phyloP scores from a whole-genome alignment of 495 filamentous ascomycete genomes.

The Hyaloscypha bicolor region DNA sequence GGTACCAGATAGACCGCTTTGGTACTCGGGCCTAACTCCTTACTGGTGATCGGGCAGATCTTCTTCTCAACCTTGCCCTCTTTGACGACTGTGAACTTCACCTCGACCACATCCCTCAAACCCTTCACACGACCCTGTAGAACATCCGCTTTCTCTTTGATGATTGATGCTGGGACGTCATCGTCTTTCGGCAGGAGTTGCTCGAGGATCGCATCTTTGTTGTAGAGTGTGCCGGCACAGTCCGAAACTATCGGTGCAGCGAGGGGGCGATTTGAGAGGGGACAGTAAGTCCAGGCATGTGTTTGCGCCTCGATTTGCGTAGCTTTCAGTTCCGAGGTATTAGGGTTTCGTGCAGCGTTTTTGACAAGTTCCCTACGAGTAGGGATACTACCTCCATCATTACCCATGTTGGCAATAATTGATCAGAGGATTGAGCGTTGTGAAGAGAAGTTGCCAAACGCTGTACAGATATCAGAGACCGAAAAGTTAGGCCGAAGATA shows the following conservation, averaged over 20 bases:
- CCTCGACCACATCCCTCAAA: constrained; percentile 84
- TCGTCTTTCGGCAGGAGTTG: constrained; percentile 71
- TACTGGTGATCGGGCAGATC: constrained; percentile 85
- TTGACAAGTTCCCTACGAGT: constrained; percentile 95
- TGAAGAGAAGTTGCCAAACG: neutral
- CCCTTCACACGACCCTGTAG: constrained; percentile 73
- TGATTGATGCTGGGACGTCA: constrained; percentile 35
- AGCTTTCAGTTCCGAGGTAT: constrained; percentile 88
- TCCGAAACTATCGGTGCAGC: constrained; percentile 81
- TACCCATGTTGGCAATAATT: constrained; percentile 67
- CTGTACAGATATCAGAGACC: neutral
- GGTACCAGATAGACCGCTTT: constrained; percentile 90
- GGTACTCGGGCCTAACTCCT: constrained; percentile 76
- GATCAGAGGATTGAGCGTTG: neutral
- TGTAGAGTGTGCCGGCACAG: constrained; percentile 83
- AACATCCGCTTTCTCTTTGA: constrained; percentile 66
- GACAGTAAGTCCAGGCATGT: constrained; percentile 85
- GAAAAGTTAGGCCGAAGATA: neutral
- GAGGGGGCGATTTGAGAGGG: constrained; percentile 77
- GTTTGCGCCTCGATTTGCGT: constrained; percentile 78
- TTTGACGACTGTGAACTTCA: constrained; percentile 63
- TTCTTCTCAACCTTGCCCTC: constrained; percentile 46
- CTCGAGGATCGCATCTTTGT: constrained; percentile 88
- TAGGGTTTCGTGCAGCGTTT: constrained; percentile 77
- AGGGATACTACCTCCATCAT: constrained; percentile 93